Evolutionary conservation across 179 eudicot genomes (phyloP).

Genomic region (Corrigiola litoralis): DNA sequence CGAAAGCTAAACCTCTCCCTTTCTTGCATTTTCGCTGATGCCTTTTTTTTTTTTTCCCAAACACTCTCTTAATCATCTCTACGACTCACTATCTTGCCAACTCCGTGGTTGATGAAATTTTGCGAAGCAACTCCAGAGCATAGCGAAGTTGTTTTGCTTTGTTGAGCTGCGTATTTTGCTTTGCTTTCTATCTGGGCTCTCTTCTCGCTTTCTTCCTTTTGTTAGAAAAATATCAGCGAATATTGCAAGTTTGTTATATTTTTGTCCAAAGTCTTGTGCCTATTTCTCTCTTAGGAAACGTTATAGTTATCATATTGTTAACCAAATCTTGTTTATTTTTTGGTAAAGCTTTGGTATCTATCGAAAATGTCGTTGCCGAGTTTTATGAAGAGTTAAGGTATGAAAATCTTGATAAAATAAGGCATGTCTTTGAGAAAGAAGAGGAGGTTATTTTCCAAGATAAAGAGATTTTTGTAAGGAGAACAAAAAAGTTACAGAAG

Average conservation of each 20-base stretch:
- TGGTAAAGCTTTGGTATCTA: not conserved
- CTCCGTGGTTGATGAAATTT: constrained; percentile 20
- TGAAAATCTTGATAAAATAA: not conserved
- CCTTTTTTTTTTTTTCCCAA: not conserved
- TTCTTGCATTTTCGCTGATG: not conserved
- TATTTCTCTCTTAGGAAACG: constrained; percentile 58
- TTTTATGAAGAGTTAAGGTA: constrained; percentile 31
- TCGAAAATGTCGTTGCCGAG: constrained; percentile 25
- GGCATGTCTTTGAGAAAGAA: not conserved
- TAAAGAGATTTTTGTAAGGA: constrained; percentile 43
- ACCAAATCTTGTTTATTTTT: constrained; percentile 48
- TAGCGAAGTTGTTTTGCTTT: constrained; percentile 47
- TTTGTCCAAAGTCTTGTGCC: constrained; percentile 48
- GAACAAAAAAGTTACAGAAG: not conserved
- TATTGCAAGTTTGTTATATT: constrained; percentile 32
- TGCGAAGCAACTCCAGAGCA: constrained; percentile 27
- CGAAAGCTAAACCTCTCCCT: not conserved
- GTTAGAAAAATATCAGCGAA: constrained; percentile 51
- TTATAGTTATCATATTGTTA: constrained; percentile 54
- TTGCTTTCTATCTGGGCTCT: constrained; percentile 44
- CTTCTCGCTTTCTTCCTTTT: constrained; percentile 51
- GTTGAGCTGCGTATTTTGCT: constrained; percentile 35
- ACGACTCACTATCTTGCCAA: no score
- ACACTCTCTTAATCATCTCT: not conserved
- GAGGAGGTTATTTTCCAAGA: constrained; percentile 43